phyloP scores from a whole-genome alignment of 306 rosid species.

The Luffa aegyptiaca region DNA sequence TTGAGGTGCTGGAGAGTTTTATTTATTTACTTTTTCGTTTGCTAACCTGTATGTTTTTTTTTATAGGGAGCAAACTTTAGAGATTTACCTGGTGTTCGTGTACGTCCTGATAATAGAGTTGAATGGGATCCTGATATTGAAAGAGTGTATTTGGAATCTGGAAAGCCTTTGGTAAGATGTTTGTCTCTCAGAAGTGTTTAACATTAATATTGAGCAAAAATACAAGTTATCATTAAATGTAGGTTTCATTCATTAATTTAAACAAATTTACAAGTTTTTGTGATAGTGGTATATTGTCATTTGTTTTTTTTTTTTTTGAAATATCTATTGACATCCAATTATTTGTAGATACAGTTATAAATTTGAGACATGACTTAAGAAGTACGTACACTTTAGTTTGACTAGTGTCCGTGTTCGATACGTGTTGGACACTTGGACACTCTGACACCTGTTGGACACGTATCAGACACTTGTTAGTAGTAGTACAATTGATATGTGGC shows the following conservation, averaged over 20 bases:
- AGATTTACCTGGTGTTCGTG: slow-evolving; percentile 71
- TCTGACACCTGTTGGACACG: too few relatives aligned
- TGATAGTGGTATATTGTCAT: background rate
- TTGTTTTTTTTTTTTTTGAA: background rate
- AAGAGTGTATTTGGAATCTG: slow-evolving; percentile 51
- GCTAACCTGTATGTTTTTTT: background rate
- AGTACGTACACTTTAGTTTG: too few relatives aligned
- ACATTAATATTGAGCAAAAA: background rate
- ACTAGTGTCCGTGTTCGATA: too few relatives aligned
- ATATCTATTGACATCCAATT: background rate
- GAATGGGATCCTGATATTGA: slow-evolving; percentile 47
- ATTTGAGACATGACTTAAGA: background rate
- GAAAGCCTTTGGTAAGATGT: slow-evolving; percentile 66
- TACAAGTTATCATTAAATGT: background rate
- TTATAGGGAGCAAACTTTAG: slow-evolving; percentile 71
- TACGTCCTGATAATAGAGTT: slow-evolving; percentile 43
- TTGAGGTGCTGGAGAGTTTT: background rate
- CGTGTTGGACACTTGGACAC: too few relatives aligned
- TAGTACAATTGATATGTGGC: too few relatives aligned
- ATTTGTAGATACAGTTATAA: background rate
- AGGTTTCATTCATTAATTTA: background rate
- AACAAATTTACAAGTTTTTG: background rate
- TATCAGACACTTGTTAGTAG: too few relatives aligned
- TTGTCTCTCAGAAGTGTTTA: background rate
- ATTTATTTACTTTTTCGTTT: background rate